phyloP scores from a whole-genome alignment of 345 rosid genomes.

The Eucalyptus sp. region DNA sequence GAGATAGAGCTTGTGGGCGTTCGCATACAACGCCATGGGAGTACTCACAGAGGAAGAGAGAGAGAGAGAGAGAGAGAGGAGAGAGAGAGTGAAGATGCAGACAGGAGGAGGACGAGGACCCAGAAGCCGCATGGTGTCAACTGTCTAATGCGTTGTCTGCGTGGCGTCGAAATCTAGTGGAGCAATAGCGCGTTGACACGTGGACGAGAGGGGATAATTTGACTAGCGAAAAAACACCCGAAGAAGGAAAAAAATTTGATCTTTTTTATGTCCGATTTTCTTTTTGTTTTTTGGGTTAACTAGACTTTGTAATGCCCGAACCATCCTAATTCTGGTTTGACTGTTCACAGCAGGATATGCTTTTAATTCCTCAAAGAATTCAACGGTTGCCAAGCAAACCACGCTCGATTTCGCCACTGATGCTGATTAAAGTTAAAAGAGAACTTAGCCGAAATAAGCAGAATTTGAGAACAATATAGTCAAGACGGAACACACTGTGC shows the following conservation, averaged over 20 bases:
- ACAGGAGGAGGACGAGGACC: background rate
- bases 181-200: constrained; percentile 1
- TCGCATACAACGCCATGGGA: background rate
- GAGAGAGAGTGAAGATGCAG: background rate
- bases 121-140: background rate
- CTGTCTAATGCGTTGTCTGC: background rate
- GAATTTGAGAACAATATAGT: background rate
- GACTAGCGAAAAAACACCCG: background rate
- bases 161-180: background rate
- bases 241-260: background rate
- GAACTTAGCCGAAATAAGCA: background rate
- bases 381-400: background rate
- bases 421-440: background rate
- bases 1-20: background rate
- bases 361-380: background rate
- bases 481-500: background rate
- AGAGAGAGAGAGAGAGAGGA: background rate
- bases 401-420: background rate
- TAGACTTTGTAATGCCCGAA: background rate
- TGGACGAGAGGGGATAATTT: background rate
- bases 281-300: background rate
- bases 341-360: background rate
- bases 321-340: background rate
- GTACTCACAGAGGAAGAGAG: background rate
- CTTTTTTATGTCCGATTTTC: background rate